A percentile compares a stretch with the other conserved stretches of the same genome.
phyloP scores from a whole-genome alignment of 2,329 filamentous ascomycete species.

The Aspergillus ibericus region DNA sequence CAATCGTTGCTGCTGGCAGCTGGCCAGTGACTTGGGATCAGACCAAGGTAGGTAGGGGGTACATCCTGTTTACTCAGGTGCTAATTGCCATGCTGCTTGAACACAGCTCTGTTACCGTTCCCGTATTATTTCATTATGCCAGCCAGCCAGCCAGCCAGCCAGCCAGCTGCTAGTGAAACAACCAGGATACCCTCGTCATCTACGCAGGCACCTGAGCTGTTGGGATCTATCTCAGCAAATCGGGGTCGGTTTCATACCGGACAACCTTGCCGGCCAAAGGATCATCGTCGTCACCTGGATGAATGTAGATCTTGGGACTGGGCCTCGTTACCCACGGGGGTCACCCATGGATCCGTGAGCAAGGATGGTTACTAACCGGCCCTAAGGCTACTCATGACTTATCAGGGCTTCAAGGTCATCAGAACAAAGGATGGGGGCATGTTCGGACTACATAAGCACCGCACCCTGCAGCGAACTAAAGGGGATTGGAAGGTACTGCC shows the following conservation, averaged over 20 bases:
- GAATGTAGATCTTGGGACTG: slow-evolving; percentile 14
- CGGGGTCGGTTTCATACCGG: slow-evolving; percentile 5
- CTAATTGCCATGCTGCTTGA: neutral
- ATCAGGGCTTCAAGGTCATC: neutral
- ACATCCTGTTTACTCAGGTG: neutral
- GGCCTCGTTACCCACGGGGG: neutral
- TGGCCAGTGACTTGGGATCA: slow-evolving; percentile 1
- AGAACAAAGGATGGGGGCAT: neutral
- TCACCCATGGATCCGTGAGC: neutral
- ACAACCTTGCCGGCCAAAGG: slow-evolving; percentile 9
- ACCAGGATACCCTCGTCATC: slow-evolving; percentile 23
- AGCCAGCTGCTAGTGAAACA: neutral
- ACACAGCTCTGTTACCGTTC: neutral
- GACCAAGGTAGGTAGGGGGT: neutral
- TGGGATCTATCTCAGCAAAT: slow-evolving; percentile 10
- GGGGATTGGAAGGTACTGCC: neutral
- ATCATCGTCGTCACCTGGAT: slow-evolving; percentile 14
- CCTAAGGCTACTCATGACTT: neutral
- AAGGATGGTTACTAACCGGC: neutral
- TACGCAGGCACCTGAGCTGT: slow-evolving; percentile 21
- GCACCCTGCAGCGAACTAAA: slow-evolving; percentile 9
- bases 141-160: neutral
- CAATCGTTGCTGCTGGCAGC: neutral
- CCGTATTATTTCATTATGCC: neutral
- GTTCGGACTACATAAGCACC: neutral